Base-by-base conservation (phyloP, 345 rosid species). In the Melaleuca alternifolia region DNA sequence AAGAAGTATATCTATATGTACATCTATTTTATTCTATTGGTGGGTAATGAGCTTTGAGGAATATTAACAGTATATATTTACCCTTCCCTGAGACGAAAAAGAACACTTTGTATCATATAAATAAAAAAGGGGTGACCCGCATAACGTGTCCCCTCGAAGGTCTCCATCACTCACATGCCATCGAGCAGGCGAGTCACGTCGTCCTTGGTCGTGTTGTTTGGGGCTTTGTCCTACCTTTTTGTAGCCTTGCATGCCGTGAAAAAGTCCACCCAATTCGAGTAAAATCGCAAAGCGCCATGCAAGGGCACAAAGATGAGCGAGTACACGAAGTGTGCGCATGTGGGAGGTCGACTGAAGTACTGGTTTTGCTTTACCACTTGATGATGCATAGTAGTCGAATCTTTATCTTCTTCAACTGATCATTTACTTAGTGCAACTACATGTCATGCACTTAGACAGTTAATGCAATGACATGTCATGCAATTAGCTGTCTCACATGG, bases 151-250 rank as follows among this genome's bases (percentile, higher is more conserved):
- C 89, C 56, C 81, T 87, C 86, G 28, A 46, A 54, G 81, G 92
- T 91, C 91, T 52, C 87, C 82, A 88, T 88, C 91, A 53, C 86
- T 91, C 92, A 91, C 91, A 89, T 89, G 91, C 86, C 33, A 87
- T 84, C 84, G 37, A 57, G 56, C 85, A 50, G 51, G 84, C 86
- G 54, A 85, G 54, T 88, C 92, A 89, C 81, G 48, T 71, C 90
- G 85, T 86, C 90, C 87, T 86, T 51, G 77, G 86, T 62, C 53
- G 87, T 82, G 59, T 33, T 59, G 61, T 84, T 53, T 79, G 77
- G 71, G 52, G 30, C 61, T 18, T 84, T 54, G 85, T 85, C 86
- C 83, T 79, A 52, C 50, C 65, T 71, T 85, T 51, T 76, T 85
- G 85, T 28, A 83, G 54, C 18, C 26, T 83, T 51, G 57, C 85